Percentiles rank a stretch among this genome's conserved stretches.
Conservation (phyloP, 2,329 filamentous ascomycete genomes). For the Trichoderma brevicompactum region DNA sequence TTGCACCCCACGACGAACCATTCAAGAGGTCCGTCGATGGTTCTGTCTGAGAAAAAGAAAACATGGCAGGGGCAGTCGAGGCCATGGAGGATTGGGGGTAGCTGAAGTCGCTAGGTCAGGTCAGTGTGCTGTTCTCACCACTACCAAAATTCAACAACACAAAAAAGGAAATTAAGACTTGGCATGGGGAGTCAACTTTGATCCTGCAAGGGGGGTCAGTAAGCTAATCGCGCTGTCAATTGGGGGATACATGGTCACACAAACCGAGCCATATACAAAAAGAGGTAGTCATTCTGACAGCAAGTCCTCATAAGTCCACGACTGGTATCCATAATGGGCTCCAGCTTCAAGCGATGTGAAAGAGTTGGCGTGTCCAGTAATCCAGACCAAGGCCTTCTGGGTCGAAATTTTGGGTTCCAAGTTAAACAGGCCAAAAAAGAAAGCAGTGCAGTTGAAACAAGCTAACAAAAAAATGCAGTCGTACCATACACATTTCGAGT, state of each 20-base stretch:
- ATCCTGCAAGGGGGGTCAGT: slow-evolving; percentile 48
- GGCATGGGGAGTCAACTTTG: slow-evolving; percentile 60
- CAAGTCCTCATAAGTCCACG: slow-evolving; percentile 32
- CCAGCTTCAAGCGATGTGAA: slow-evolving; percentile 14
- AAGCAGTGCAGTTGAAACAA: slow-evolving; percentile 22
- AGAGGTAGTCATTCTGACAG: slow-evolving; percentile 29
- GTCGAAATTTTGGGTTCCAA: slow-evolving; percentile 9
- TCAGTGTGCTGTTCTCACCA: slow-evolving; percentile 61
- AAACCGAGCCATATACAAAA: slow-evolving; percentile 35
- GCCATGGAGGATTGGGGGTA: slow-evolving; percentile 57
- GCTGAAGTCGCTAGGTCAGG: slow-evolving; percentile 60
- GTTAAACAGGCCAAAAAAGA: background rate
- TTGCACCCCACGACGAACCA: slow-evolving; percentile 60
- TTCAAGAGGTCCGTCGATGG: slow-evolving; percentile 59
- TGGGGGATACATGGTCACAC: slow-evolving; percentile 34
- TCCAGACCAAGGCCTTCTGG: slow-evolving; percentile 20
- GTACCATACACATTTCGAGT: slow-evolving; percentile 21
- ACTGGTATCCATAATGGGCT: slow-evolving; percentile 25
- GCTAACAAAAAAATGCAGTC: slow-evolving; percentile 15
- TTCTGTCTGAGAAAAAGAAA: slow-evolving; percentile 65
- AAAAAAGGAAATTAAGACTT: slow-evolving; percentile 41
- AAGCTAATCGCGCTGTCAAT: slow-evolving; percentile 28
- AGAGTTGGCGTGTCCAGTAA: slow-evolving; percentile 21
- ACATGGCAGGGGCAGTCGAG: slow-evolving; percentile 55
- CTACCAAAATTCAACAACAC: slow-evolving; percentile 43